Conservation (phyloP, 768 basidiomycete species). For the Pleurotus salmoneostramineus region DNA sequence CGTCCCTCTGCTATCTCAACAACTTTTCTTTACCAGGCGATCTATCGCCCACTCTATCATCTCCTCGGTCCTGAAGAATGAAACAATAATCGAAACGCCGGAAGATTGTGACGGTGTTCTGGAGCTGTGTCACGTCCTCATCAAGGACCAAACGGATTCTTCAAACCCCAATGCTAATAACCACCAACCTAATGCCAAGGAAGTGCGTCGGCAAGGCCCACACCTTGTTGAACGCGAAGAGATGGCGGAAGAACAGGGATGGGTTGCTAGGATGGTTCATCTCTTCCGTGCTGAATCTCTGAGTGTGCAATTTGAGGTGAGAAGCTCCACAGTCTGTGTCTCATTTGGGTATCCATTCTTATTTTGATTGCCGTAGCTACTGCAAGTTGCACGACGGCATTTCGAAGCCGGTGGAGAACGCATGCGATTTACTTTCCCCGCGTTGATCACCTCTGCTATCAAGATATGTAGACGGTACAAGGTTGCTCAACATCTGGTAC, state of each 20-base stretch:
- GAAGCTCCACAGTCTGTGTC: slow-evolving; percentile 15
- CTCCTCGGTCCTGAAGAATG: slow-evolving; percentile 93
- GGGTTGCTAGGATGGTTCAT: slow-evolving; percentile 98
- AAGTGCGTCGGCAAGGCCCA: slow-evolving; percentile 53
- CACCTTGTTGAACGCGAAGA: slow-evolving; percentile 78
- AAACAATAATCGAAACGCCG: slow-evolving; percentile 89
- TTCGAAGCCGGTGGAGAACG: slow-evolving; percentile 91
- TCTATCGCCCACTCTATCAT: slow-evolving; percentile 94
- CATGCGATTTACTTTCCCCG: slow-evolving; percentile 96
- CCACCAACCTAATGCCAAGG: slow-evolving; percentile 32
- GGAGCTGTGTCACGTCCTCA: slow-evolving; percentile 88
- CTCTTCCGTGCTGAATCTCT: slow-evolving; percentile 86
- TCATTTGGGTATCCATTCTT: background rate
- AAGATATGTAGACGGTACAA: slow-evolving; percentile 93
- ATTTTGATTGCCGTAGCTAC: slow-evolving; percentile 44
- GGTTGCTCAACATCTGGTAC: slow-evolving; percentile 66
- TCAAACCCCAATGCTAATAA: slow-evolving; percentile 22
- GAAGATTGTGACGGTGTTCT: slow-evolving; percentile 95
- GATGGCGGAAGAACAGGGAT: slow-evolving; percentile 97
- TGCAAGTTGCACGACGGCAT: slow-evolving; percentile 88
- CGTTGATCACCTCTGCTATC: slow-evolving; percentile 89
- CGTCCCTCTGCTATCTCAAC: slow-evolving; percentile 73
- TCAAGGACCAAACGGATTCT: slow-evolving; percentile 77
- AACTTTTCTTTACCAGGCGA: slow-evolving; percentile 87
- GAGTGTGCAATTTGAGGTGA: slow-evolving; percentile 85